phyloP scores from a whole-genome alignment of 257 asterid genomes.

The Rubia yunnanensis region DNA sequence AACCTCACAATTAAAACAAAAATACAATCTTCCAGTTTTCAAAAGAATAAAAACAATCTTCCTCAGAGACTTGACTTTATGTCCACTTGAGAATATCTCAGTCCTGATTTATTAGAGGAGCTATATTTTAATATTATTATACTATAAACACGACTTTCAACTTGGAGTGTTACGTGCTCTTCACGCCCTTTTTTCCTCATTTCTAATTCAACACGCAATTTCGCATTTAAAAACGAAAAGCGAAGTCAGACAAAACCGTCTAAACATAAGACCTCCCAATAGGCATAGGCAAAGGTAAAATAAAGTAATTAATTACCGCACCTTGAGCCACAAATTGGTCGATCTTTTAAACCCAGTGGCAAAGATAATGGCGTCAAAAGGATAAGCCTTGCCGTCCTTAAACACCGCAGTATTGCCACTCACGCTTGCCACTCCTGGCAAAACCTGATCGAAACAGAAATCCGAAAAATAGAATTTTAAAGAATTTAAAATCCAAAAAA shows the following conservation, averaged over 20 bases:
- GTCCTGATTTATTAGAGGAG: too few relatives aligned
- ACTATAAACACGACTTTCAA: not conserved
- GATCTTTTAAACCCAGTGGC: conserved; percentile 81
- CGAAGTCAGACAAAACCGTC: not conserved
- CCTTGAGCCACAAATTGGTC: conserved; percentile 70
- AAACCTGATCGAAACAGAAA: conserved; percentile 39
- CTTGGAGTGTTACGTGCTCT: too few relatives aligned
- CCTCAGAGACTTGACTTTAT: not conserved
- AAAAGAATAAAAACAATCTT: not conserved
- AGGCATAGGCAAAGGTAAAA: not conserved
- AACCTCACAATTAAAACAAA: too few relatives aligned
- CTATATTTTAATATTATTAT: too few relatives aligned
- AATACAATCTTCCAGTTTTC: not conserved
- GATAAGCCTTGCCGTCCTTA: conserved; percentile 31
- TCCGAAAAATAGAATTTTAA: too few relatives aligned
- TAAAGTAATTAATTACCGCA: not conserved
- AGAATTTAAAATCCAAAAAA: too few relatives aligned
- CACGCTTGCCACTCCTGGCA: conserved; percentile 37
- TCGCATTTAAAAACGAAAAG: not conserved
- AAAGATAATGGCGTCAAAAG: conserved; percentile 50
- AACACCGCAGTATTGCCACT: conserved; percentile 34
- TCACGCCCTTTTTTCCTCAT: too few relatives aligned
- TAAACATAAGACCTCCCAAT: too few relatives aligned
- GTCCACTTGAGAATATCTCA: not conserved
- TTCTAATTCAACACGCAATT: not conserved